Conservation (phyloP, 2,329 filamentous ascomycete genomes). For the Fusarium nematophilum region DNA sequence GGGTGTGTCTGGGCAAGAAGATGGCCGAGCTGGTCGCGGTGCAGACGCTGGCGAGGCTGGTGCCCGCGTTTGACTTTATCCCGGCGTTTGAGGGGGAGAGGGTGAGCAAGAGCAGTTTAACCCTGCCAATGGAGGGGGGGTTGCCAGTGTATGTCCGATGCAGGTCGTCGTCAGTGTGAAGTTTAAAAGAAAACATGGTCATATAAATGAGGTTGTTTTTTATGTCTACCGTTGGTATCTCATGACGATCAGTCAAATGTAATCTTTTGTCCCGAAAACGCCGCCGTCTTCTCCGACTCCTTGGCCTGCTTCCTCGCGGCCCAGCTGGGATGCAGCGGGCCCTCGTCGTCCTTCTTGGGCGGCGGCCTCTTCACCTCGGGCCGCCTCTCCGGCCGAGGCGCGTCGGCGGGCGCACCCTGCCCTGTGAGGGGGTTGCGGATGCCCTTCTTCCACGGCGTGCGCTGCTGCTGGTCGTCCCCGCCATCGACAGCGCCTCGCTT, state of each 20-base stretch:
- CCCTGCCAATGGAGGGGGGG: constrained; percentile 72
- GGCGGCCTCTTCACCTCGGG: constrained; percentile 30
- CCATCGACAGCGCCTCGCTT: constrained; percentile 65
- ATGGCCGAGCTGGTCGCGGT: constrained; percentile 72
- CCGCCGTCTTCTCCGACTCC: constrained; percentile 62
- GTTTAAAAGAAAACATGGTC: neutral
- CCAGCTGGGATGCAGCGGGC: constrained; percentile 73
- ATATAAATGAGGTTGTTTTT: constrained; percentile 12
- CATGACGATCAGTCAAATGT: constrained; percentile 61
- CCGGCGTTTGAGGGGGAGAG: constrained; percentile 59
- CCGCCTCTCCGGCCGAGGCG: constrained; percentile 4
- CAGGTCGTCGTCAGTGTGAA: neutral
- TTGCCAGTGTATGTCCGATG: constrained; percentile 54
- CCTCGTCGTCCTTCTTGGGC: constrained; percentile 60
- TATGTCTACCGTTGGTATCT: constrained; percentile 38
- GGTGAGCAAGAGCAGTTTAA: constrained; percentile 70
- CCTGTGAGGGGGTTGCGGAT: constrained; percentile 51
- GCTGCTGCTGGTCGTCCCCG: constrained; percentile 47
- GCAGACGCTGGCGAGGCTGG: constrained; percentile 64
- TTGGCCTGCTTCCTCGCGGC: constrained; percentile 72
- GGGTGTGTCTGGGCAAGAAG: constrained; percentile 70
- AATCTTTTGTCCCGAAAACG: constrained; percentile 69
- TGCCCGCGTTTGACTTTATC: constrained; percentile 62
- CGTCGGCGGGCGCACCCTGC: constrained; percentile 22
- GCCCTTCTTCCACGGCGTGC: constrained; percentile 66